phyloP scores from a whole-genome alignment of 805 yeast species.

The Pichia californica region DNA sequence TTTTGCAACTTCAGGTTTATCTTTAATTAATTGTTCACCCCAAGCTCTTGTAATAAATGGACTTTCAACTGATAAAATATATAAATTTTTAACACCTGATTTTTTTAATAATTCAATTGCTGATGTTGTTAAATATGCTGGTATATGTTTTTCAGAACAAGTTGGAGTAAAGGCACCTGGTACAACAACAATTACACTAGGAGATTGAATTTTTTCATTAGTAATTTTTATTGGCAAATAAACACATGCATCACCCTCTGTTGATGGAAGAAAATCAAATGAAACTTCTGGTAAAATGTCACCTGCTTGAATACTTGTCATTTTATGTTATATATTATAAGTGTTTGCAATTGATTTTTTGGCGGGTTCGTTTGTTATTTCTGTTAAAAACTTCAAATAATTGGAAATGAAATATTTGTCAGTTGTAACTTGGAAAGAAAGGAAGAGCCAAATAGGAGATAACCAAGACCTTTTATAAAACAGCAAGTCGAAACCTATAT shows the following conservation, averaged over 20 bases:
- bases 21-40: slow-evolving; percentile 41
- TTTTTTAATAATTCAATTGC: slow-evolving; percentile 29
- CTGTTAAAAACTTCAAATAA: no score
- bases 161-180: slow-evolving; percentile 50
- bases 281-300: background rate
- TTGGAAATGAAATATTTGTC: no score
- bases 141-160: slow-evolving; percentile 39
- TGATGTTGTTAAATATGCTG: slow-evolving; percentile 30
- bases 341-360: no score
- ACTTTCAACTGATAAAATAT: slow-evolving; percentile 36
- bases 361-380: no score
- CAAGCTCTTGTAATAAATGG: slow-evolving; percentile 39
- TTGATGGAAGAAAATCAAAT: slow-evolving; percentile 8
- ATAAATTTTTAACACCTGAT: slow-evolving; percentile 34
- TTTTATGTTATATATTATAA: background rate
- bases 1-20: slow-evolving; percentile 6
- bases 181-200: slow-evolving; percentile 35
- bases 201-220: background rate
- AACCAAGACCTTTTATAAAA: no score
- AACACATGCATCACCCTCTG: slow-evolving; percentile 8
- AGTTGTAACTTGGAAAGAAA: no score
- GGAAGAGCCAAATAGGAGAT: no score
- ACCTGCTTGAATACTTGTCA: background rate
- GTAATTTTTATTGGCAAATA: slow-evolving; percentile 7
- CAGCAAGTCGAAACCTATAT: no score